Base-by-base conservation (phyloP, 768 basidiomycete species). In the Podaxis rugospora region DNA sequence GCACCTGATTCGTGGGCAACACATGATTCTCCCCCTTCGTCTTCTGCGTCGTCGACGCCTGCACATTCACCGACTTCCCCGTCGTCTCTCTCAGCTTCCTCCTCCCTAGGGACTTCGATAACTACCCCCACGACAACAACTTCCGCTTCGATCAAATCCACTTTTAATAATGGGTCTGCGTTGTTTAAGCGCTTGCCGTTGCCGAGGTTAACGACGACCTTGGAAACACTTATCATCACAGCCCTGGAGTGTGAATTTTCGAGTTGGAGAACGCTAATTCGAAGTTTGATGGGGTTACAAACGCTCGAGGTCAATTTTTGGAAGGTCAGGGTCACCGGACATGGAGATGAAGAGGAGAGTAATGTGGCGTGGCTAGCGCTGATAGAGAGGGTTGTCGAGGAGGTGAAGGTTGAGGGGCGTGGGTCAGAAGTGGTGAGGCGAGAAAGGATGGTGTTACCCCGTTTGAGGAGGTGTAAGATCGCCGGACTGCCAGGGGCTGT, bases 271-370 rank as follows among this genome's bases (percentile, higher is more conserved):
- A 64, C 66, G 2, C 67, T 83, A 13, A 64, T 83, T 21, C 68
- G 66, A 42, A 69, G 73, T 10, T 59, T 79, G 39, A 65, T 62
- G 3, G 71, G 67, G 21, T 68, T 83, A 16, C 70, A 71, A 51
- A 63, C 68, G 11, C 71, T 83, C 28, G 80, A 82, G 62, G 74
- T 78, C 50, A 78, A 80, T 64, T 80, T 81, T 61, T 63, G 67
- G 35, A 70, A 71, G 54, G 70, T 80, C 1, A 66, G 70, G 11
- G 56, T 25, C 72, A 78, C 37, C 72, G 71, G 66, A 66, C 11
- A 13, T 32, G 68, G n/a, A 69, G 80, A 40, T 66, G 72, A 23
- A 69, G 75, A 54, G 65, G 37, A 27, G 21, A 16, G 16, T 14
- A 13, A 25, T 23, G 16, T 18, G 35, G 46, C 53, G 35, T 55